Evolutionary conservation across 768 basidiomycete genomes (phyloP).

Genomic region (Porphyrellus cyaneotinctus): DNA sequence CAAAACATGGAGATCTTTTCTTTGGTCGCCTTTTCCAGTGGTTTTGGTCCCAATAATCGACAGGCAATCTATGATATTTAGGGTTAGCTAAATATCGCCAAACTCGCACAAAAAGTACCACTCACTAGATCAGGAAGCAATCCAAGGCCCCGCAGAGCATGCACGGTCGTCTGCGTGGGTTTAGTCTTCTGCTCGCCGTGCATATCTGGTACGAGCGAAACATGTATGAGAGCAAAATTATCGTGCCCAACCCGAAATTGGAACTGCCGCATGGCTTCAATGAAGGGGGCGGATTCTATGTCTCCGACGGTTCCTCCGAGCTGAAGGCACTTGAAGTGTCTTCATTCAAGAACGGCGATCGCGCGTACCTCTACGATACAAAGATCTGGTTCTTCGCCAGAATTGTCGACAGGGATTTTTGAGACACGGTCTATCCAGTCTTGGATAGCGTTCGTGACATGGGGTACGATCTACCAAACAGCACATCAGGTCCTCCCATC

Average conservation of each 20-base stretch:
- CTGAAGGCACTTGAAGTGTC: slow-evolving; percentile 36
- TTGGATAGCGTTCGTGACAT: slow-evolving; percentile 95
- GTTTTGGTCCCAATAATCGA: slow-evolving; percentile 73
- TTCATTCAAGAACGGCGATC: slow-evolving; percentile 1
- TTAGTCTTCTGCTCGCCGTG: slow-evolving; percentile 99
- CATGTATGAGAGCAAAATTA: slow-evolving; percentile 95
- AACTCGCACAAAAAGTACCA: slow-evolving; percentile 2
- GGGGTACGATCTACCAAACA: slow-evolving; percentile 75
- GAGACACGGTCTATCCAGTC: slow-evolving; percentile 98
- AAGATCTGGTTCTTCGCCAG: slow-evolving; percentile 88
- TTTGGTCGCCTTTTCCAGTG: slow-evolving; percentile 81
- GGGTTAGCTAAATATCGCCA: not conserved
- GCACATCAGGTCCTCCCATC: slow-evolving; percentile 6
- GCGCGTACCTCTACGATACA: slow-evolving; percentile 91
- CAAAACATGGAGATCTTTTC: slow-evolving; percentile 99
- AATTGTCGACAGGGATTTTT: slow-evolving; percentile 91
- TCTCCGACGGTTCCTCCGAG: slow-evolving; percentile 98
- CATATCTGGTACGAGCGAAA: slow-evolving; percentile 97
- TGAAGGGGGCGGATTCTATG: slow-evolving; percentile 96
- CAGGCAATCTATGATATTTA: slow-evolving; percentile 79
- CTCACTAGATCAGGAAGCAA: slow-evolving; percentile 87
- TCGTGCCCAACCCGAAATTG: slow-evolving; percentile 96
- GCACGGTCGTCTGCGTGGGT: slow-evolving; percentile 95
- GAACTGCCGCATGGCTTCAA: slow-evolving; percentile 99
- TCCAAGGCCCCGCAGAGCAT: slow-evolving; percentile 88